Conservation (phyloP, 306 rosid species). For the Leucaena leucocephala region DNA sequence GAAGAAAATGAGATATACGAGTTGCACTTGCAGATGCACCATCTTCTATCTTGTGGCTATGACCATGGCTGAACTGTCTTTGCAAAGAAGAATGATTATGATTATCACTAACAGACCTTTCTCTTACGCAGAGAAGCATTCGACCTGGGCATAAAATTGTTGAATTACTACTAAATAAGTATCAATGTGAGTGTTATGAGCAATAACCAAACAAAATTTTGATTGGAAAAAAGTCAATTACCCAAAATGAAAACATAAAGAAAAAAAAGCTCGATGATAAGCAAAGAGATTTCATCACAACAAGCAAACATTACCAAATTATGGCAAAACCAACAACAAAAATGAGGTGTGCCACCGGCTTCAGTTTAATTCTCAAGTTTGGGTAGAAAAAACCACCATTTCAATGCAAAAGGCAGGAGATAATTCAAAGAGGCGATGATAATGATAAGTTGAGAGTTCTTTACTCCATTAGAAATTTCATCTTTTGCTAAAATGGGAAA, state of each 20-base stretch:
- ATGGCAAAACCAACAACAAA: neutral
- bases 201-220: neutral
- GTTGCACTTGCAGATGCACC: constrained; percentile 65
- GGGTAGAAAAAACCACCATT: neutral
- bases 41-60: constrained; percentile 72
- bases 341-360: neutral
- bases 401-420: neutral
- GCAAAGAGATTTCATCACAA: neutral
- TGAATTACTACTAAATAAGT: neutral
- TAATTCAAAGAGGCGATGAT: neutral
- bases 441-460: neutral
- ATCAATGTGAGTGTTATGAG: neutral
- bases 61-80: constrained; percentile 81
- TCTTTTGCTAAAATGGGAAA: neutral
- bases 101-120: constrained; percentile 64
- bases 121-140: constrained; percentile 98
- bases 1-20: constrained; percentile 85
- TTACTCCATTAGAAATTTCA: neutral
- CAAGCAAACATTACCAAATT: neutral
- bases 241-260: neutral
- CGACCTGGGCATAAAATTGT: constrained; percentile 59
- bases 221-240: neutral
- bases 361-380: neutral
- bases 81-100: constrained; percentile 67
- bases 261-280: neutral